These are phyloP conservation scores for Hypoxylon sp. DNA, from an alignment of 2,329 filamentous ascomycete genomes.

Conservation along the genomic window DNA sequence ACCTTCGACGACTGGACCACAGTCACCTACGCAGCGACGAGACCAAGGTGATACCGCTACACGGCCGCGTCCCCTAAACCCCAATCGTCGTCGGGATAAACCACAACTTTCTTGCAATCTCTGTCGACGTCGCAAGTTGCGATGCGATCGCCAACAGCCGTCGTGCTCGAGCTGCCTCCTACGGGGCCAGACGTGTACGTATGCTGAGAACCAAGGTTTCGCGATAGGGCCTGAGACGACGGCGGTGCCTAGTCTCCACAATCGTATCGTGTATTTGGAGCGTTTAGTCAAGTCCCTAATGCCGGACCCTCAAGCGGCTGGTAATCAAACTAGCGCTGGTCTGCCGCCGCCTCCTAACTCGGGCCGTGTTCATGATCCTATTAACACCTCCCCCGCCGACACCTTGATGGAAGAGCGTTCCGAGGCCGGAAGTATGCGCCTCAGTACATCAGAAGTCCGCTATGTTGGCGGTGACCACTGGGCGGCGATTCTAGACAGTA, in stretches of 20 bases:
- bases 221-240: slow-evolving; percentile 3
- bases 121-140: slow-evolving; percentile 20
- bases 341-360: slow-evolving; percentile 8
- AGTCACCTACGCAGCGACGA: slow-evolving; percentile 13
- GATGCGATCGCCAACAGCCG: slow-evolving; percentile 24
- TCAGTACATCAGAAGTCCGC: slow-evolving; percentile 15
- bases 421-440: slow-evolving; percentile 16
- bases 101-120: slow-evolving; percentile 20
- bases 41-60: slow-evolving; percentile 7
- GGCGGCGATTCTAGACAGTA: slow-evolving; percentile 18
- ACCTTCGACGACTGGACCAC: slow-evolving; percentile 5
- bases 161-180: slow-evolving; percentile 18
- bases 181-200: slow-evolving; percentile 11
- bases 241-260: slow-evolving; percentile 17
- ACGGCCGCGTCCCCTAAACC: slow-evolving; percentile 3
- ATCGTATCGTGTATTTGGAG: slow-evolving; percentile 20
- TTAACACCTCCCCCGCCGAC: slow-evolving; percentile 3
- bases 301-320: slow-evolving; percentile 2
- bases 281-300: slow-evolving; percentile 18
- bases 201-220: slow-evolving; percentile 14
- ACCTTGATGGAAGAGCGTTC: slow-evolving; percentile 11
- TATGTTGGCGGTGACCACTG: slow-evolving; percentile 18
- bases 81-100: slow-evolving; percentile 17
- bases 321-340: slow-evolving; percentile 4
- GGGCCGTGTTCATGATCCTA: neutral